A percentile compares a stretch with the other conserved stretches of the same genome.
phyloP scores from a whole-genome alignment of 495 filamentous ascomycete species.

The Cryomyces minteri region DNA sequence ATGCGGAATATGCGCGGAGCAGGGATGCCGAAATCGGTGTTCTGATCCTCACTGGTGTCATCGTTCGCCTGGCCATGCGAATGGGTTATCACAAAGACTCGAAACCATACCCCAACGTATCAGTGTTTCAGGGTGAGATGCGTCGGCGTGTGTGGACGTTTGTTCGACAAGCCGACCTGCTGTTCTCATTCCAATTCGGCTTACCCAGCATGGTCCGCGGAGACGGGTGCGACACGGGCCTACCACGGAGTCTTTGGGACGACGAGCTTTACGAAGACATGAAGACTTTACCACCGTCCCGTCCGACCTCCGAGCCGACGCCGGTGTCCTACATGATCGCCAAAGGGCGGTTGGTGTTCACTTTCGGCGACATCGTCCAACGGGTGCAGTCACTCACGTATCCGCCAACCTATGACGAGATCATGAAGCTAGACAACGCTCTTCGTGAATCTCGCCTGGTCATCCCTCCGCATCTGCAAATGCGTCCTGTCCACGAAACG shows the following conservation, averaged over 20 bases:
- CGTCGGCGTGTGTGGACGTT: conserved; percentile 76
- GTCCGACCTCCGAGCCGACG: conserved; percentile 61
- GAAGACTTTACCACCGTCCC: conserved; percentile 54
- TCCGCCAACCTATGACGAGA: conserved; percentile 49
- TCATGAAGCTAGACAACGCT: conserved; percentile 53
- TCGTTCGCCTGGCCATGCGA: conserved; percentile 71
- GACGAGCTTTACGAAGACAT: conserved; percentile 77
- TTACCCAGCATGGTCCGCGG: conserved; percentile 76
- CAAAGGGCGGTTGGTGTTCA: conserved; percentile 47
- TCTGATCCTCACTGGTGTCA: conserved; percentile 65
- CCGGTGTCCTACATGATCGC: conserved; percentile 77
- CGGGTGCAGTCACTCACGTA: conserved; percentile 27
- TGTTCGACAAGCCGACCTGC: conserved; percentile 59
- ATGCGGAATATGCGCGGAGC: conserved; percentile 60
- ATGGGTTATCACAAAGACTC: conserved; percentile 95
- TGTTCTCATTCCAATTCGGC: conserved; percentile 83
- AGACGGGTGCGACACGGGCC: conserved; percentile 64
- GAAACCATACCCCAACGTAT: conserved; percentile 63
- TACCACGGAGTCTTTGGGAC: conserved; percentile 82
- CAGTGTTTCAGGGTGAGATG: conserved; percentile 83
- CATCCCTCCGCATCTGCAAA: conserved; percentile 49
- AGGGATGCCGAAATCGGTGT: conserved; percentile 67
- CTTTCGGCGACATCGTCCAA: conserved; percentile 42
- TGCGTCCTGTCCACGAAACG: conserved; percentile 53
- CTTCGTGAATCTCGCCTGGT: conserved; percentile 48